Evolutionary conservation across 2,329 filamentous ascomycete species (phyloP).

Genomic region (Thielaviopsis cerberus): DNA sequence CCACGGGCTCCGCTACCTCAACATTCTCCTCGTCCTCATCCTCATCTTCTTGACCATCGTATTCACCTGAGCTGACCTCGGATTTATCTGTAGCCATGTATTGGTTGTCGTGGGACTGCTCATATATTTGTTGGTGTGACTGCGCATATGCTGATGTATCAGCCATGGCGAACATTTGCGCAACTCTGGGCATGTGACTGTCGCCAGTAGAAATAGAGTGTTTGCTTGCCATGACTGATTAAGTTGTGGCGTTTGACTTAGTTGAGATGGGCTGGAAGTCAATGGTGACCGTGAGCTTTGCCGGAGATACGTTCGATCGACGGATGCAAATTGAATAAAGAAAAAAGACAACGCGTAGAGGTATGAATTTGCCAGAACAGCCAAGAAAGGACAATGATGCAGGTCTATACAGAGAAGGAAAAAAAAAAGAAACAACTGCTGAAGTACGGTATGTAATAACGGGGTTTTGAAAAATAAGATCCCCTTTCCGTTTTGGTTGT

Average conservation of each 20-base stretch:
- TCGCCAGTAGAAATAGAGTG: background rate
- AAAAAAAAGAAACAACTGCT: background rate
- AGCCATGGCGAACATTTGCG: conserved; percentile 10
- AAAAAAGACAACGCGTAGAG: background rate
- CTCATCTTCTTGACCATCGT: conserved; percentile 21
- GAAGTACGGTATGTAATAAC: background rate
- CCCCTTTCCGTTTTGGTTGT: background rate
- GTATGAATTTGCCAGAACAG: background rate
- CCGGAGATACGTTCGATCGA: background rate
- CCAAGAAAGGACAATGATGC: background rate
- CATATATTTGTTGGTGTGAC: conserved; percentile 1
- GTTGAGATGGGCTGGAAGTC: background rate
- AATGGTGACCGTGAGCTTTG: background rate
- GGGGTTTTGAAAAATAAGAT: background rate
- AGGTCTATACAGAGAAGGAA: background rate
- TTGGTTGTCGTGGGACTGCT: conserved; percentile 20
- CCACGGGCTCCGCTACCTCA: conserved; percentile 32
- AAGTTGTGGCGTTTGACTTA: background rate
- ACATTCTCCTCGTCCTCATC: conserved; percentile 23
- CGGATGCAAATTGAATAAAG: background rate
- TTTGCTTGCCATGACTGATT: conserved; percentile 1
- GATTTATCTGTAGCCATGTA: conserved; percentile 27
- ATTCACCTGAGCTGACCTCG: conserved; percentile 22
- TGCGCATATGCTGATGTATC: conserved; percentile 6
- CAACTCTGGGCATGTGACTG: conserved; percentile 2